Conservation (phyloP, 208 protist species). For the Acanthamoeba royreba region DNA sequence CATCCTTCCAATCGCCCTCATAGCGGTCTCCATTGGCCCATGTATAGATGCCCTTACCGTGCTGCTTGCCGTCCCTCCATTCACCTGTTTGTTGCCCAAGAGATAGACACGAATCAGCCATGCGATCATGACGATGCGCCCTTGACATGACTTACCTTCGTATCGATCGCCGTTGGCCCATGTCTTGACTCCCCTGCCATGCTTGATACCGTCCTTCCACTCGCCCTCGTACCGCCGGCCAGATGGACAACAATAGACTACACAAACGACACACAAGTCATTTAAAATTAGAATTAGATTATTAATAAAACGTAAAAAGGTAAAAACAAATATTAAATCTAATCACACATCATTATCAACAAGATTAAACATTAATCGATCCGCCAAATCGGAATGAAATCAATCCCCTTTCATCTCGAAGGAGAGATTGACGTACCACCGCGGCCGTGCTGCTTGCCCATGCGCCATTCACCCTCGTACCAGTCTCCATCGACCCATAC, state of each 20-base stretch:
- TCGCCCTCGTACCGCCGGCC: constrained; percentile 19
- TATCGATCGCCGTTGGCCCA: constrained; percentile 36
- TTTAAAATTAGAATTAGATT: not conserved
- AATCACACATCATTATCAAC: too few species aligned
- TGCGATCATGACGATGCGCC: too few species aligned
- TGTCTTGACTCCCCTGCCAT: not conserved
- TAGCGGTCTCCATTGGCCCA: constrained; percentile 17
- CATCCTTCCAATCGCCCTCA: not conserved
- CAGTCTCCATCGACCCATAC: not conserved
- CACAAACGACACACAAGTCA: not conserved
- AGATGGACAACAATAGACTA: not conserved
- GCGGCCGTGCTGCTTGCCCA: not conserved
- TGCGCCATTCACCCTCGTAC: not conserved
- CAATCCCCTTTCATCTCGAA: too few species aligned
- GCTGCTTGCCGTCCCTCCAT: not conserved
- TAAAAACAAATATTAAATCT: too few species aligned
- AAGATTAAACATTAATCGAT: too few species aligned
- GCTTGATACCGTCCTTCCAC: not conserved
- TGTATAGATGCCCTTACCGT: not conserved
- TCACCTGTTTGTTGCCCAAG: not conserved
- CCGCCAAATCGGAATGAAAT: too few species aligned
- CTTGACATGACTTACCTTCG: not conserved
- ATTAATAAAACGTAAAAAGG: not conserved
- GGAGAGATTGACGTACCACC: not conserved
- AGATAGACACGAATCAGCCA: not conserved